These are phyloP conservation scores for Neurospora sp. DNA, from an alignment of 495 filamentous ascomycete genomes.

Conservation along the genomic window DNA sequence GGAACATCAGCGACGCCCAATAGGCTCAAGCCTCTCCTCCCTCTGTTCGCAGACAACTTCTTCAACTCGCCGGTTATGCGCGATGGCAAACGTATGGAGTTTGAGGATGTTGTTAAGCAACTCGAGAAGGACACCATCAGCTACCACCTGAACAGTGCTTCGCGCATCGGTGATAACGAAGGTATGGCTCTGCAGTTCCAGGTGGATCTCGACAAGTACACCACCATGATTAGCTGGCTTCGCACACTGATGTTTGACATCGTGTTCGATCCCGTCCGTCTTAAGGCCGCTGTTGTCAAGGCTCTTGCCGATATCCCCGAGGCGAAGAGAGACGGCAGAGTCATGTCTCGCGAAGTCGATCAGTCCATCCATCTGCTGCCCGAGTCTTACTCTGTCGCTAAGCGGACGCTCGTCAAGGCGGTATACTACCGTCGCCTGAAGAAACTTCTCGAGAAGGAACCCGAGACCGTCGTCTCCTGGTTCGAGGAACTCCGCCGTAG, in stretches of 20 bases:
- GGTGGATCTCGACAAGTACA: slow-evolving; percentile 81
- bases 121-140: slow-evolving; percentile 84
- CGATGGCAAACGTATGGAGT: slow-evolving; percentile 69
- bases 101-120: slow-evolving; percentile 82
- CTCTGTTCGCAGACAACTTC: slow-evolving; percentile 81
- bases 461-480: slow-evolving; percentile 57
- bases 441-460: slow-evolving; percentile 60
- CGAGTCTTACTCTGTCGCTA: slow-evolving; percentile 64
- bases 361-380: slow-evolving; percentile 65
- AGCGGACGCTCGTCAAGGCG: slow-evolving; percentile 75
- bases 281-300: slow-evolving; percentile 76
- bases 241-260: slow-evolving; percentile 76
- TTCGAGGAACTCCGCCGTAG: slow-evolving; percentile 65
- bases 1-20: slow-evolving; percentile 64
- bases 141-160: slow-evolving; percentile 59
- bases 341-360: slow-evolving; percentile 67
- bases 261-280: slow-evolving; percentile 70
- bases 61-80: slow-evolving; percentile 80
- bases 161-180: slow-evolving; percentile 64
- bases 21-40: slow-evolving; percentile 67
- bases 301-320: slow-evolving; percentile 90
- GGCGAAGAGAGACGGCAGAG: slow-evolving; percentile 75
- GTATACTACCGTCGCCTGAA: slow-evolving; percentile 79
- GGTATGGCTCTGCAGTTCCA: slow-evolving; percentile 71
- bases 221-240: slow-evolving; percentile 72